These are phyloP conservation scores for Erigeron philadelphicus DNA, from an alignment of 140 eudicot species.

Conservation along the genomic window DNA sequence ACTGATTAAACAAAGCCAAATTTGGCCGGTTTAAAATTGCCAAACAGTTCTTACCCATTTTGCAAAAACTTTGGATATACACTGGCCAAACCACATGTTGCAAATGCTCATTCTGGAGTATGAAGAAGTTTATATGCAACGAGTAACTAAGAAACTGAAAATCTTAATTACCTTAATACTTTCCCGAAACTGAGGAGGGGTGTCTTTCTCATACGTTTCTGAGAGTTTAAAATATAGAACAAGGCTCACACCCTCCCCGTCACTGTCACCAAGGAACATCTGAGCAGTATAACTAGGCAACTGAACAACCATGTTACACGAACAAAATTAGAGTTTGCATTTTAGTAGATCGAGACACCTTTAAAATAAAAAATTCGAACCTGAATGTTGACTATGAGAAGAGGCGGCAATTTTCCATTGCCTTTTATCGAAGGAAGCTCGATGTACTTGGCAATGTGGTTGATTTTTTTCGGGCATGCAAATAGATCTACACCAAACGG, in stretches of 20 bases:
- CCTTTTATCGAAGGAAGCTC: slow-evolving; percentile 66
- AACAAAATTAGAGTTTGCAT: background rate
- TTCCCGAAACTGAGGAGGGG: slow-evolving; percentile 54
- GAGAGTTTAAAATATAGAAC: slow-evolving; percentile 76
- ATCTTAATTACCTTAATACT: slow-evolving; percentile 51
- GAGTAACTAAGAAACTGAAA: too few species aligned
- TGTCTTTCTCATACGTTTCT: slow-evolving; percentile 53
- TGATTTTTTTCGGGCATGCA: slow-evolving; percentile 58
- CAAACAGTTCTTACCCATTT: too few species aligned
- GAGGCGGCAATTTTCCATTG: slow-evolving; percentile 56
- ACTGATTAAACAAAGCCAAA: too few species aligned
- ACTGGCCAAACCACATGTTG: too few species aligned
- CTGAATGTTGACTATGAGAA: slow-evolving; percentile 88
- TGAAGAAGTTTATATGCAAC: too few species aligned
- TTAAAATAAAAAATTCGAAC: slow-evolving; percentile 28
- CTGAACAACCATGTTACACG: slow-evolving; percentile 31
- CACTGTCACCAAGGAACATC: slow-evolving; percentile 77
- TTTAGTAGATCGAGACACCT: background rate
- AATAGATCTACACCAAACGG: slow-evolving; percentile 86
- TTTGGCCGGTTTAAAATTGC: too few species aligned
- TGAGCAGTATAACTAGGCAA: slow-evolving; percentile 75
- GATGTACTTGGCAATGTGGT: slow-evolving; percentile 81
- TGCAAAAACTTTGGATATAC: too few species aligned
- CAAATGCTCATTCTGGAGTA: too few species aligned
- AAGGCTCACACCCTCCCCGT: slow-evolving; percentile 88